Conservation (phyloP, 352 stramenopile species). For the Globisporangium nagaii region DNA sequence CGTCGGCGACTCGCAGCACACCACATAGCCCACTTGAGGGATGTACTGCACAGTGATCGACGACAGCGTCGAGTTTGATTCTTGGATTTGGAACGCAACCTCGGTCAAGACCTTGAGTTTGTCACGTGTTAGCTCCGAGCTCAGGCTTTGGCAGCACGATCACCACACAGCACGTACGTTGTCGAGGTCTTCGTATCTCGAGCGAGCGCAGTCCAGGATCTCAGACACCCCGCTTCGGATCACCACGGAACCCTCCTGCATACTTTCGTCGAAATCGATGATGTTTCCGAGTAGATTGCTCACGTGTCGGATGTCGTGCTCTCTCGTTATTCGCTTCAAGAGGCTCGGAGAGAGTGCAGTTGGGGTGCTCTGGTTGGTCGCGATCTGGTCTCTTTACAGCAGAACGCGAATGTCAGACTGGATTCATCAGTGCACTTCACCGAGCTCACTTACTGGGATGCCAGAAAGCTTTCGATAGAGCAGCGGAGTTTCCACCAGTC, state of each 20-base stretch:
- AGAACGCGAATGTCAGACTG: slow-evolving; percentile 2
- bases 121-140: not conserved
- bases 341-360: slow-evolving; percentile 17
- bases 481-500: slow-evolving; percentile 65
- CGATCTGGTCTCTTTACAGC: slow-evolving; percentile 20
- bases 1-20: slow-evolving; percentile 68
- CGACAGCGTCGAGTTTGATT: slow-evolving; percentile 57
- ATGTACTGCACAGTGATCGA: slow-evolving; percentile 85
- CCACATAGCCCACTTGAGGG: slow-evolving; percentile 83
- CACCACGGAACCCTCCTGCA: slow-evolving; percentile 47
- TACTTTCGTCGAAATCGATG: slow-evolving; percentile 78
- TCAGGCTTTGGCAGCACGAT: not conserved
- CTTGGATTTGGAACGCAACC: slow-evolving; percentile 77
- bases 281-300: slow-evolving; percentile 81
- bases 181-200: slow-evolving; percentile 79
- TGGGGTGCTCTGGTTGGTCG: slow-evolving; percentile 5
- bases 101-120: slow-evolving; percentile 71
- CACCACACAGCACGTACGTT: slow-evolving; percentile 30
- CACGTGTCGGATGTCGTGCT: slow-evolving; percentile 47
- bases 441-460: slow-evolving; percentile 37
- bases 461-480: slow-evolving; percentile 57
- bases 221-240: slow-evolving; percentile 73
- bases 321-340: slow-evolving; percentile 23
- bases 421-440: not conserved
- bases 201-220: slow-evolving; percentile 54